phyloP scores from a whole-genome alignment of 345 rosid species.

The Brassica cretica region DNA sequence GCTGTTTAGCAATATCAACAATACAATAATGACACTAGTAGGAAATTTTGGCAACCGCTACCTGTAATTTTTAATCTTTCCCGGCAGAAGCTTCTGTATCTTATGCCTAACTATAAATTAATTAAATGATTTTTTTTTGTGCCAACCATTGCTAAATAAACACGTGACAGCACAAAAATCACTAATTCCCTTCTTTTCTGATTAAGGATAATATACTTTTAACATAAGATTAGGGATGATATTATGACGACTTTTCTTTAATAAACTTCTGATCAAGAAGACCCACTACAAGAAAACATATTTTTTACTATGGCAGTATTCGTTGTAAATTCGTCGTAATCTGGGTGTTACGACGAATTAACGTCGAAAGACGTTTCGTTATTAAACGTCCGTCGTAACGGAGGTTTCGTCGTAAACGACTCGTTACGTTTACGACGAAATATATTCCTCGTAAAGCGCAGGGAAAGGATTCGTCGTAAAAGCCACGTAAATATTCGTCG shows the following conservation, averaged over 20 bases:
- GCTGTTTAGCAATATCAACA: slow-evolving; percentile 23
- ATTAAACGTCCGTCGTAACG: too few species aligned
- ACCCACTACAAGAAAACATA: too few species aligned
- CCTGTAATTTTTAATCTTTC: slow-evolving; percentile 35
- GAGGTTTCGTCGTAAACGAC: too few species aligned
- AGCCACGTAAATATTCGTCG: too few species aligned
- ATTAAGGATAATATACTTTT: not conserved
- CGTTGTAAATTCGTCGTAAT: too few species aligned
- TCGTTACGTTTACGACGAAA: too few species aligned
- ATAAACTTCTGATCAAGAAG: not conserved
- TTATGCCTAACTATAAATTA: slow-evolving; percentile 2
- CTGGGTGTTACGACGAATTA: too few species aligned
- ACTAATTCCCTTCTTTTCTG: slow-evolving; percentile 5
- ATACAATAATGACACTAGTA: slow-evolving; percentile 33
- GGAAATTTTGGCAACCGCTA: slow-evolving; percentile 41
- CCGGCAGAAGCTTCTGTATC: slow-evolving; percentile 40
- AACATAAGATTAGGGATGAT: not conserved
- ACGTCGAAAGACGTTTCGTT: too few species aligned
- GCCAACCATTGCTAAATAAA: slow-evolving; percentile 38
- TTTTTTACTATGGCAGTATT: too few species aligned
- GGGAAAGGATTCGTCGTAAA: too few species aligned
- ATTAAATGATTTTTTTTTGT: not conserved
- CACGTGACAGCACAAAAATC: slow-evolving; percentile 41
- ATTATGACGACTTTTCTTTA: not conserved
- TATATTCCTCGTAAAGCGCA: too few species aligned